Evolutionary conservation across 805 yeast species (phyloP).

Genomic region (Suhomyces kilbournensis): DNA sequence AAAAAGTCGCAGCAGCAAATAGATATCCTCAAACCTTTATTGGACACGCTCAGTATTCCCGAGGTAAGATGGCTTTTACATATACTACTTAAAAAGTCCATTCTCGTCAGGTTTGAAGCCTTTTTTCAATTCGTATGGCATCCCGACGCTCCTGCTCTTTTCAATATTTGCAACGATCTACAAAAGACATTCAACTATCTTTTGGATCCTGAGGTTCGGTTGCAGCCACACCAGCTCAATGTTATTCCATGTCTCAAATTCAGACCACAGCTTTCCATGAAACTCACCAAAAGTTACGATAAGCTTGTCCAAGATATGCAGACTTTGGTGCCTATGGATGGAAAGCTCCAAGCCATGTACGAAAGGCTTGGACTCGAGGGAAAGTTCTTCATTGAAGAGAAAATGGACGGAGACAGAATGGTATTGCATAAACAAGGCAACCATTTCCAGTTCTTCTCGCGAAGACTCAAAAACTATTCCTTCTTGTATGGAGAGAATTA

Average conservation of each 20-base stretch:
- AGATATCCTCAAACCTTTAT: constrained; percentile 46
- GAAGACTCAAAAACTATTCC: constrained; percentile 74
- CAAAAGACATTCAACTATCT: constrained; percentile 56
- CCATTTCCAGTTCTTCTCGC: constrained; percentile 55
- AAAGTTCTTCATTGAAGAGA: constrained; percentile 76
- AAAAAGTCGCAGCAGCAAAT: constrained; percentile 35
- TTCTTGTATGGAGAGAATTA: constrained; percentile 58
- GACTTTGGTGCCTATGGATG: constrained; percentile 22
- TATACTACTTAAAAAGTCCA: constrained; percentile 56
- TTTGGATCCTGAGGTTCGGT: constrained; percentile 44
- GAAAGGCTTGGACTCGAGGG: constrained; percentile 12
- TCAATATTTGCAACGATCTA: constrained; percentile 63
- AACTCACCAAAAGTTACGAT: constrained; percentile 48
- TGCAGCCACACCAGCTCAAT: constrained; percentile 39
- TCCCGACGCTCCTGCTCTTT: constrained; percentile 68
- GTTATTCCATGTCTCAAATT: constrained; percentile 55
- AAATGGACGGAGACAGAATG: constrained; percentile 90
- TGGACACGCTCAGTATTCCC: constrained; percentile 51
- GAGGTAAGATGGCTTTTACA: constrained; percentile 71
- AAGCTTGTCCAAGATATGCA: constrained; percentile 48
- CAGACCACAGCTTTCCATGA: constrained; percentile 72
- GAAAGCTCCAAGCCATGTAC: constrained; percentile 16
- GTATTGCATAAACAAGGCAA: constrained; percentile 62
- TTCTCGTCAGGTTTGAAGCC: constrained; percentile 62
- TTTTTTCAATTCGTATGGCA: constrained; percentile 65